These are phyloP conservation scores for Colletotrichum filicis DNA, from an alignment of 2,329 filamentous ascomycete species.

Conservation along the genomic window DNA sequence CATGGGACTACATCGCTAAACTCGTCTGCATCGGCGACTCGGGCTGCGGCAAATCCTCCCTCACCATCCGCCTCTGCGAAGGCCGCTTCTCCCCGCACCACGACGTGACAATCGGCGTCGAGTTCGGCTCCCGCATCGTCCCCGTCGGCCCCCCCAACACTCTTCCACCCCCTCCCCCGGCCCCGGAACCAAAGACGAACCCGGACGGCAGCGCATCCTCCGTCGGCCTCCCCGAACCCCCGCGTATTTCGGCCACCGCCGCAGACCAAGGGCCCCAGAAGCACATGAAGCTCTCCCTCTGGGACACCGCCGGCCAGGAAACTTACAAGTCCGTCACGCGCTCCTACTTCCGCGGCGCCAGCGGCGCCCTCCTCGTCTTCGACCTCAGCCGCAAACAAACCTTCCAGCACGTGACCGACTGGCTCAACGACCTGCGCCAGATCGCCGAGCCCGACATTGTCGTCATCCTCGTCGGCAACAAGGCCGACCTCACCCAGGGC, in stretches of 20 bases:
- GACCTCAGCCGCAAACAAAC: constrained; percentile 89
- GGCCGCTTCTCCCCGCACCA: constrained; percentile 94
- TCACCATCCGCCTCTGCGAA: constrained; percentile 96
- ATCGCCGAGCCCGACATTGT: constrained; percentile 97
- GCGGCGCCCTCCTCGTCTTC: constrained; percentile 84
- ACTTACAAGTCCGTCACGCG: constrained; percentile 97
- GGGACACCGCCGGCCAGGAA: constrained; percentile 97
- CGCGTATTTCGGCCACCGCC: constrained; percentile 44
- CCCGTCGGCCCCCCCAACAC: constrained; percentile 85
- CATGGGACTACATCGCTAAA: constrained; percentile 99
- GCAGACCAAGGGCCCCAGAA: constrained; percentile 57
- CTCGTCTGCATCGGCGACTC: constrained; percentile 98
- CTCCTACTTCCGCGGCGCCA: constrained; percentile 88
- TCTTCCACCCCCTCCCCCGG: constrained; percentile 51
- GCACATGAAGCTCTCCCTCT: constrained; percentile 93
- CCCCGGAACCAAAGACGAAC: constrained; percentile 24
- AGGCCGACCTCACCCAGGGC: constrained; percentile 78
- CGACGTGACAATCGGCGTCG: constrained; percentile 97
- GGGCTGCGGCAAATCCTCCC: constrained; percentile 92
- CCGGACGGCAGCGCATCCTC: constrained; percentile 35
- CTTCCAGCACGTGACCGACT: constrained; percentile 89
- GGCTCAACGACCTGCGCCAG: constrained; percentile 92
- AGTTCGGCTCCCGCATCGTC: constrained; percentile 93
- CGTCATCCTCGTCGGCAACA: constrained; percentile 95
- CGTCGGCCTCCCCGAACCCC: constrained; percentile 65